phyloP scores from a whole-genome alignment of 495 filamentous ascomycete genomes.

The Pseudoneurospora amorphoporcata region DNA sequence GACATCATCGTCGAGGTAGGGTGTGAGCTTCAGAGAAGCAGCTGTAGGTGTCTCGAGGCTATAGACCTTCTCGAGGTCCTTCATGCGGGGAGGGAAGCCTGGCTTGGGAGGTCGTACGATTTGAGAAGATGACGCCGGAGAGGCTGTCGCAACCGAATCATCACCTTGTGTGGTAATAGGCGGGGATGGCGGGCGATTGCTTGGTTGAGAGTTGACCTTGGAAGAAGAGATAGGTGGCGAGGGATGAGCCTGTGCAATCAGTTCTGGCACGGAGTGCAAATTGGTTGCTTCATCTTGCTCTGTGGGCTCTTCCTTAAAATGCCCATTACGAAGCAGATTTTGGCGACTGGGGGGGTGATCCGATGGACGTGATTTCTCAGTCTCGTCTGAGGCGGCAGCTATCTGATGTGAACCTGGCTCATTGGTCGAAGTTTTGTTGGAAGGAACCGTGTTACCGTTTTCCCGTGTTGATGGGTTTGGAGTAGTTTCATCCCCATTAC shows the following conservation, averaged over 20 bases:
- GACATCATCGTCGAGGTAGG: constrained; percentile 16
- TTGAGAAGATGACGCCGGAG: not conserved
- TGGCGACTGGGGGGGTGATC: not conserved
- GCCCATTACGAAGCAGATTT: not conserved
- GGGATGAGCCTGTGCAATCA: not conserved
- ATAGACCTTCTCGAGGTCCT: constrained; percentile 14
- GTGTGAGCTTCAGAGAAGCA: constrained; percentile 9
- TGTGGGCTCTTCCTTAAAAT: not conserved
- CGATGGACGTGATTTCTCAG: not conserved
- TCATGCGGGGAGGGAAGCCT: constrained; percentile 8
- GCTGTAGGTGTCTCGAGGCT: constrained; percentile 9
- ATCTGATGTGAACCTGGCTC: not conserved
- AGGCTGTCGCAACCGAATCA: not conserved
- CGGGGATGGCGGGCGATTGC: not conserved
- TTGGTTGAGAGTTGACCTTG: not conserved
- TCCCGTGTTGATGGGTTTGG: not conserved
- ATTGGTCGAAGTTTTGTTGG: not conserved
- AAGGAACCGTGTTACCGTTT: not conserved
- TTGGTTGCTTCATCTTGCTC: not conserved
- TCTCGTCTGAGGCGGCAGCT: not conserved
- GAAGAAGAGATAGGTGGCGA: not conserved
- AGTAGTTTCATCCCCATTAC: not conserved
- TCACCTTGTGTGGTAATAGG: not conserved
- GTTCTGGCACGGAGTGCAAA: not conserved
- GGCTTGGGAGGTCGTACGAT: not conserved